phyloP scores from a whole-genome alignment of 2,329 filamentous ascomycete species.

The Fusarium kyushuense region DNA sequence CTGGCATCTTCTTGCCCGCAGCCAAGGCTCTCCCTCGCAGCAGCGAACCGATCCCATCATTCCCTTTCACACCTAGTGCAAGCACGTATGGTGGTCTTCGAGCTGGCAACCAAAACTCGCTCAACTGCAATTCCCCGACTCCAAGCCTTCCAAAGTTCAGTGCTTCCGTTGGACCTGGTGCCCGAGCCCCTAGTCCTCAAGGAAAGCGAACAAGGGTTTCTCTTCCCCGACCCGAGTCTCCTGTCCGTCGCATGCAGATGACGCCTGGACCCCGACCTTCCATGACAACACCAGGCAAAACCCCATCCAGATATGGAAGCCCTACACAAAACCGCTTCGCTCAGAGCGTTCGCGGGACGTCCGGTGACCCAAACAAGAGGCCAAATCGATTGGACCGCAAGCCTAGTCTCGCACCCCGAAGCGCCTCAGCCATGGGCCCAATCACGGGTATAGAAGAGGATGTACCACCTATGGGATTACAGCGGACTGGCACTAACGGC shows the following conservation, averaged over 20 bases:
- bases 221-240: slow-evolving; percentile 89
- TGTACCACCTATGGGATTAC: slow-evolving; percentile 63
- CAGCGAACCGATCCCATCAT: slow-evolving; percentile 69
- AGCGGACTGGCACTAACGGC: slow-evolving; percentile 66
- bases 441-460: slow-evolving; percentile 69
- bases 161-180: slow-evolving; percentile 82
- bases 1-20: slow-evolving; percentile 93
- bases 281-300: slow-evolving; percentile 62
- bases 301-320: slow-evolving; percentile 53
- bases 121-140: slow-evolving; percentile 72
- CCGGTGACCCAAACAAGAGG: slow-evolving; percentile 72
- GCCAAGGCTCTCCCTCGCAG: slow-evolving; percentile 81
- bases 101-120: slow-evolving; percentile 67
- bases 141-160: slow-evolving; percentile 83
- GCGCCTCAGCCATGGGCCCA: slow-evolving; percentile 69
- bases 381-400: slow-evolving; percentile 61
- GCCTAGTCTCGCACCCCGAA: slow-evolving; percentile 67
- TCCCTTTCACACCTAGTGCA: slow-evolving; percentile 77
- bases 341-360: slow-evolving; percentile 71
- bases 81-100: slow-evolving; percentile 63
- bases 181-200: slow-evolving; percentile 75
- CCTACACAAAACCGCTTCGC: slow-evolving; percentile 68
- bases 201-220: slow-evolving; percentile 79
- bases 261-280: slow-evolving; percentile 70
- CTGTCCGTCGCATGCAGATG: slow-evolving; percentile 76